Evolutionary conservation across 2,329 filamentous ascomycete species (phyloP), one percentile per base, ranked within the genome.

Genomic region (Penicillium sp.): DNA sequence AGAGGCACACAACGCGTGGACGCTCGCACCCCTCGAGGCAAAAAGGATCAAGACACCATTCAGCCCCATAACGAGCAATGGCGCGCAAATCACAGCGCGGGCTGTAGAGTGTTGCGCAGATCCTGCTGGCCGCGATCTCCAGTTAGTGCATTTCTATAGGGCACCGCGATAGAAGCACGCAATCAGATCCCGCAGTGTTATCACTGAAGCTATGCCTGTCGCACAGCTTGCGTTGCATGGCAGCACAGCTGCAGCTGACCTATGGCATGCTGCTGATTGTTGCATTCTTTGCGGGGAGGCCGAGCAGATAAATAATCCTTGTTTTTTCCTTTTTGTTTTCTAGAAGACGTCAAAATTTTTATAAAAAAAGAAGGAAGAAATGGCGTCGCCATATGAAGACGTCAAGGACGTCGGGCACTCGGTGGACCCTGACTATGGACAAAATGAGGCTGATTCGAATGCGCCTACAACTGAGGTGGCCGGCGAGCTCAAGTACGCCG

Each of bases 401-500:
- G 20, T 23, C 40, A 57, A 57, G 46, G 46, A 47, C n/a, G 30
- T 35, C 18, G 50, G 48, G 49, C 45, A 49, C 20, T 57, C 43
- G 26, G 38, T 43, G 20, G 33, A 57, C 3, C 43, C 33, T 33
- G 35, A 52, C 20, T 14, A 33, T 38, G 38, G 33, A 26, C 33
- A 42, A 11, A 16, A 20, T 26, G 24, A n/a, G 5, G 48, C 2
- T 43, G 48, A 52, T 8, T 20, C 38, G 9, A 45, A 48, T 20
- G 52, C 46, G n/a, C 49, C 56, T 7, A 43, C 21, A 33, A 43
- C 47, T 40, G 30, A 55, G 20, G 35, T 47, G 33, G 60, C 56
- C 8, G 61, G 62, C 23, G 61, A 63, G 40, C 48, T 65, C 51
- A 45, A 54, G 24, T 65, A 62, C 43, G 61, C 63, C 8, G 61